Evolutionary conservation across 257 asterid genomes (phyloP).

Genomic region (Solanum arcanum): DNA sequence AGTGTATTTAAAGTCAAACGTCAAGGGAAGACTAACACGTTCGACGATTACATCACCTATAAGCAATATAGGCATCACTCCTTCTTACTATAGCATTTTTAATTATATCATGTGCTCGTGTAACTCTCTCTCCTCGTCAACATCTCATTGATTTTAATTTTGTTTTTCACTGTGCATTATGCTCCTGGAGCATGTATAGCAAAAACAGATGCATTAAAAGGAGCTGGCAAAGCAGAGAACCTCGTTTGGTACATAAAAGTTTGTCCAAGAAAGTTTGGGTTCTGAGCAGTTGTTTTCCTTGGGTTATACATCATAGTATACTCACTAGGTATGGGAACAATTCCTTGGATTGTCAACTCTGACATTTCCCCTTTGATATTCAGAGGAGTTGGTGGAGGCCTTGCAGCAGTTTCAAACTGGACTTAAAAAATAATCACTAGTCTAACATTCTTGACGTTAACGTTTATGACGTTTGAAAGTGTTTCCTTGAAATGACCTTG

Average conservation of each 20-base stretch:
- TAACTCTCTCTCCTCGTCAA: not conserved
- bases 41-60: no score
- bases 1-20: no score
- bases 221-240: not conserved
- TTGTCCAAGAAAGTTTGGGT: constrained; percentile 4
- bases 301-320: constrained; percentile 7
- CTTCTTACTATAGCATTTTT: not conserved
- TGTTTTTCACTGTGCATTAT: not conserved
- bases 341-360: constrained; percentile 9
- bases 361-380: constrained; percentile 7
- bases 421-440: constrained; percentile 1
- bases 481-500: no score
- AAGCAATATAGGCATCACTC: not conserved
- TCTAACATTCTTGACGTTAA: constrained; percentile 4
- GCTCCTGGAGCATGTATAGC: constrained; percentile 7
- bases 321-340: constrained; percentile 14
- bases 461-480: not conserved
- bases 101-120: not conserved
- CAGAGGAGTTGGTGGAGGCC: constrained; percentile 7
- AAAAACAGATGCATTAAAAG: not conserved
- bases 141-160: not conserved
- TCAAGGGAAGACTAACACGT: no score
- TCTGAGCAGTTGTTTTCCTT: constrained; percentile 4
- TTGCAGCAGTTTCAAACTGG: constrained; percentile 13
- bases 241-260: constrained; percentile 9